Base-by-base conservation (phyloP, 2,329 filamentous ascomycete species). In the Sclerotiophoma versabilis region DNA sequence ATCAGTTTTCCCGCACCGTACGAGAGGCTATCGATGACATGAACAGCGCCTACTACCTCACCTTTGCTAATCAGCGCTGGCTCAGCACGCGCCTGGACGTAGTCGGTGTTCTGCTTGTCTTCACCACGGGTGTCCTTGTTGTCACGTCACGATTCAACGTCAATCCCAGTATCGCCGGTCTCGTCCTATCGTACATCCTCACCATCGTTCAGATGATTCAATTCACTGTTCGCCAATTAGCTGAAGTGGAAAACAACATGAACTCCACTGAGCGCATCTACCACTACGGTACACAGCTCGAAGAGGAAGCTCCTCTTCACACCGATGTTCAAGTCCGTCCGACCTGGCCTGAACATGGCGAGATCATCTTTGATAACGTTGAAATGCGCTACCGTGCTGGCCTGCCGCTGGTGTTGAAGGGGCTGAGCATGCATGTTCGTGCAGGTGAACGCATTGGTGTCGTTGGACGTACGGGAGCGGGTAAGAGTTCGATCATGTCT, bases 231-330 rank as follows among this genome's bases (percentile, higher is more conserved):
- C 86, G 95, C 15, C 93, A 98, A 76, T 82, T 97, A 7, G 93
- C 93, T 22, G 93, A 97, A 75, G 92, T 98, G 8, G 93, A 98
- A 75, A 98, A 97, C 76, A 92, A 93, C 70, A 98, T 98, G 93
- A 98, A 97, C 73, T 88, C 93, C 0, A 95, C 96, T 0, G 93
- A 98, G 77, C 88, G 95, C 43, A 81, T 98, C 27, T 87, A 92
- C 72, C 92, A 96, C 78, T 98, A 98, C 72, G 93, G 91, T 49
- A 91, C 86, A 0, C 77, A 91, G 63, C 84, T 99, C 4, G 92
- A 96, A 59, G 89, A 96, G 71, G 95, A 98, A 75, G 91, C 93
- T 0, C 91, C 93, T 0, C 81, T 93, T 1, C 90, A 93, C 66
- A 88, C 91, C 27, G 76, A 74, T 36, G 51, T 54, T 3, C 85